phyloP scores from a whole-genome alignment of 2,329 filamentous ascomycete genomes.

The Exutisphaerella laricina region DNA sequence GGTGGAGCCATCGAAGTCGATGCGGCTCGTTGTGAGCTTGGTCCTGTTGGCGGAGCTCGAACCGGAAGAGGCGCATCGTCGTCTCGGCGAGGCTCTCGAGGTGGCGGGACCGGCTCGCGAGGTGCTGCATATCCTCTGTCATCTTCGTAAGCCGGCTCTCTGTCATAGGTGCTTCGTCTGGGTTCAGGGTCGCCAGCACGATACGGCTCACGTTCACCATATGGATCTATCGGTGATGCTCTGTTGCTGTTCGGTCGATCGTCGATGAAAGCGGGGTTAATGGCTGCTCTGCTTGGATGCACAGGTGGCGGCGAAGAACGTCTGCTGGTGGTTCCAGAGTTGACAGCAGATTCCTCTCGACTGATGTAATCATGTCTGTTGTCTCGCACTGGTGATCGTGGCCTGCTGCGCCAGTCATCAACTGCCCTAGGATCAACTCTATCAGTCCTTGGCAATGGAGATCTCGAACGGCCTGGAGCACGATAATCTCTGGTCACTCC shows the following conservation, averaged over 20 bases:
- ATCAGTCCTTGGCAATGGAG: slow-evolving; percentile 48
- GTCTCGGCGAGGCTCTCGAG: slow-evolving; percentile 27
- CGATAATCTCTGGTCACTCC: slow-evolving; percentile 38
- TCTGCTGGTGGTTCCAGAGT: slow-evolving; percentile 54
- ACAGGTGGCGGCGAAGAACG: slow-evolving; percentile 54
- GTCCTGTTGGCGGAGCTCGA: slow-evolving; percentile 29
- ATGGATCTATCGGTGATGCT: slow-evolving; percentile 24
- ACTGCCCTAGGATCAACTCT: slow-evolving; percentile 45
- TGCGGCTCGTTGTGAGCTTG: slow-evolving; percentile 19
- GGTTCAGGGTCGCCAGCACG: slow-evolving; percentile 24
- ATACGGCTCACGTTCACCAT: slow-evolving; percentile 28
- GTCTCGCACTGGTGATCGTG: slow-evolving; percentile 44
- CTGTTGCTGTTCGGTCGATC: slow-evolving; percentile 25
- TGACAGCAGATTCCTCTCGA: slow-evolving; percentile 48
- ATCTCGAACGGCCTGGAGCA: slow-evolving; percentile 44
- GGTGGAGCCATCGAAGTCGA: slow-evolving; percentile 26
- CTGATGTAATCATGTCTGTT: slow-evolving; percentile 33
- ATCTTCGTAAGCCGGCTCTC: slow-evolving; percentile 28
- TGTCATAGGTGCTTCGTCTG: slow-evolving; percentile 30
- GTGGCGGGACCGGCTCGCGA: slow-evolving; percentile 22
- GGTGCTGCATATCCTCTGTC: slow-evolving; percentile 20
- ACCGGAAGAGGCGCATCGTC: slow-evolving; percentile 22
- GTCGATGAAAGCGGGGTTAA: slow-evolving; percentile 30
- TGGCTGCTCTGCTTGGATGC: slow-evolving; percentile 49
- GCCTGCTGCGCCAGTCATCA: slow-evolving; percentile 49